These are phyloP conservation scores for Paecilomyces dactylethromorphus DNA, from an alignment of 2,329 filamentous ascomycete genomes.

Conservation along the genomic window DNA sequence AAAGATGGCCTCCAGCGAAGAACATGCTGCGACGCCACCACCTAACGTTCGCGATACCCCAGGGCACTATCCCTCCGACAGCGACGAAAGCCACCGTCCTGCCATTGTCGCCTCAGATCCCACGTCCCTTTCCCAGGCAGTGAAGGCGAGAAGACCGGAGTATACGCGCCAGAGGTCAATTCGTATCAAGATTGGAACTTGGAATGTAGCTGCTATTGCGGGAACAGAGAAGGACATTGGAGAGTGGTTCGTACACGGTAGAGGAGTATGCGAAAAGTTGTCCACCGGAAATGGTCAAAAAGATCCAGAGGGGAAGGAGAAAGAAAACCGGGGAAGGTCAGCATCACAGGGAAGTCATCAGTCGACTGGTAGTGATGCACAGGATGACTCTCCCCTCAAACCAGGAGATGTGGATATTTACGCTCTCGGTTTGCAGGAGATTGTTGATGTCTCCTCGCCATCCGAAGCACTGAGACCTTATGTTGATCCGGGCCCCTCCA, in stretches of 20 bases:
- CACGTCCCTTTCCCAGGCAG: conserved; percentile 46
- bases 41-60: conserved; percentile 29
- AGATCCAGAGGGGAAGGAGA: conserved; percentile 29
- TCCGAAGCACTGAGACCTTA: conserved; percentile 73
- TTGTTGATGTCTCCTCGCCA: conserved; percentile 76
- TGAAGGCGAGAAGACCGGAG: conserved; percentile 69
- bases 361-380: conserved; percentile 2
- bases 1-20: not conserved
- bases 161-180: conserved; percentile 70
- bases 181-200: conserved; percentile 83
- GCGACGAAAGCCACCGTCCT: conserved; percentile 9
- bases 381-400: conserved; percentile 36
- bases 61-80: conserved; percentile 40
- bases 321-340: conserved; percentile 10
- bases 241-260: conserved; percentile 77
- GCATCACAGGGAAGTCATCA: not conserved
- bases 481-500: conserved; percentile 62
- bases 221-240: conserved; percentile 83
- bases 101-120: conserved; percentile 18
- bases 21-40: not conserved
- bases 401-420: conserved; percentile 75
- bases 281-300: conserved; percentile 42
- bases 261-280: conserved; percentile 61
- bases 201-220: conserved; percentile 85
- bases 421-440: conserved; percentile 83